A percentile compares a stretch with the other conserved stretches of the same genome.
phyloP scores from a whole-genome alignment of 192 early-diverging fungal species.

The Pilaira anomala region DNA sequence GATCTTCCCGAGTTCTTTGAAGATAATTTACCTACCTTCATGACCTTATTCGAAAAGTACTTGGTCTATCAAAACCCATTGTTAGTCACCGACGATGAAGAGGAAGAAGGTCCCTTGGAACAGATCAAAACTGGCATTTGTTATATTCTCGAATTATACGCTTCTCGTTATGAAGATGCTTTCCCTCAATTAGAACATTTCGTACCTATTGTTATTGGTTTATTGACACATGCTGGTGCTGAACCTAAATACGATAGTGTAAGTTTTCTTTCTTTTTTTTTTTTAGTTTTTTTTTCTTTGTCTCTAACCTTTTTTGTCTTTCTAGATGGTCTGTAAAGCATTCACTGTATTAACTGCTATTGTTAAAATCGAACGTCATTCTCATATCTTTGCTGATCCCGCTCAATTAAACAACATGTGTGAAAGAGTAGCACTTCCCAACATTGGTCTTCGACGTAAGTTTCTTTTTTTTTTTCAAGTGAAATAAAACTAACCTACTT shows the following conservation, averaged over 20 bases:
- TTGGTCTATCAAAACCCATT: constrained; percentile 75
- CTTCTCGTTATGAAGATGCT: constrained; percentile 87
- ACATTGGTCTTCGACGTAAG: constrained; percentile 77
- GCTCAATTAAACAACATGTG: constrained; percentile 80
- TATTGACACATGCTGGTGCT: constrained; percentile 72
- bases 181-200: constrained; percentile 79
- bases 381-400: constrained; percentile 66
- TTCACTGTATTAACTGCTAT: constrained; percentile 89
- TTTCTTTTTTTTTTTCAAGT: background rate
- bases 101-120: constrained; percentile 78
- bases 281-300: background rate
- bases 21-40: constrained; percentile 80
- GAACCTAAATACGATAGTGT: constrained; percentile 81
- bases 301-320: constrained; percentile 1
- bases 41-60: constrained; percentile 87
- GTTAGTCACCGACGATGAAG: constrained; percentile 72
- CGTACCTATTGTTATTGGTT: constrained; percentile 82
- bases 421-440: constrained; percentile 89
- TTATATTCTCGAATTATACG: constrained; percentile 88
- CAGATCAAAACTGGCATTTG: constrained; percentile 93
- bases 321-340: constrained; percentile 81
- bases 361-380: constrained; percentile 70
- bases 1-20: constrained; percentile 97
- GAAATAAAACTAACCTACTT: background rate
- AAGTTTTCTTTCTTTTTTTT: constrained; percentile 17